Evolutionary conservation across 2,329 filamentous ascomycete species (phyloP), one percentile per base, ranked within the genome.

Genomic region (Scedosporium aurantiacum): DNA sequence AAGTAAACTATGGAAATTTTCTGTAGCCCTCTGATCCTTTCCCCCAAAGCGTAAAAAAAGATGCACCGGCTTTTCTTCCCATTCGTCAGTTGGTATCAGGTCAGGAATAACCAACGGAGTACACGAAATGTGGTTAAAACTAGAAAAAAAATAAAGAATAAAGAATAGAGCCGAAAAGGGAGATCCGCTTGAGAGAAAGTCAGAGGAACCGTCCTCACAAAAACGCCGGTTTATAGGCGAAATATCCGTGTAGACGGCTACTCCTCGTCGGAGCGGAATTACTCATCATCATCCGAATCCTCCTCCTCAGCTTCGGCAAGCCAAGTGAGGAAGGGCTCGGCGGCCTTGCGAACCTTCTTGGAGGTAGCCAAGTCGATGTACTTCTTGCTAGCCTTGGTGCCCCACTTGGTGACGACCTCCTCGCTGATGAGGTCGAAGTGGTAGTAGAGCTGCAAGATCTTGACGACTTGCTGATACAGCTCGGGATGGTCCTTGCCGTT

Each of bases 331-430:
- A 99, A 99, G 66, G 90, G 87, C 79, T 95, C 89, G 60, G 94
- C 91, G 66, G 90, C 89, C 81, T 95, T 93, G 78, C 92, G 91
- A 65, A 97, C 91, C 82, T 95, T 96, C 82, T 91, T 93, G 78
- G 91, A 96, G 64, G 86, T 92, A 63, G 87, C 73, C 64, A 95
- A 76, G 73, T 97, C 93, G 68, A 95, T 90, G 73, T 97, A 97
- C 80, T 97, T 97, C 87, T 96, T 97, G 84, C 91, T 96, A 63
- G 93, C 91, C 82, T 94, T 96, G 72, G 84, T 82, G 66, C 92
- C 93, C 93, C 94, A 99, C 68, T 88, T 87, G 76, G 87, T 89
- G 72, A 96, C 85, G 16, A 91, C 84, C 65, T 96, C 92, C 79
- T 99, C 94, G 59, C 82, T 86, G 69, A 96, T 79, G 61, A 99